Conservation (phyloP, 208 protist species). For the Trypanosoma caninum region DNA sequence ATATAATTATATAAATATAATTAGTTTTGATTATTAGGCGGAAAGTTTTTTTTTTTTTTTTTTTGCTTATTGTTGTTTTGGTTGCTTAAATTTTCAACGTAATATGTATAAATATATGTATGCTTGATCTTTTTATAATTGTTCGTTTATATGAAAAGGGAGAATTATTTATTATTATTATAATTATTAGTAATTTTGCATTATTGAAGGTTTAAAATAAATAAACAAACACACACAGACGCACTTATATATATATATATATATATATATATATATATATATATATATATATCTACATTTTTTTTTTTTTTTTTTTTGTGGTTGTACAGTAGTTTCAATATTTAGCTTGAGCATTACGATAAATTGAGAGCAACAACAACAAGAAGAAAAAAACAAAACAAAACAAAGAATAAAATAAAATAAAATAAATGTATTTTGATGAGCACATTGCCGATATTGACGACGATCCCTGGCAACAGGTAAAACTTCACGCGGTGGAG, state of each 20-base stretch:
- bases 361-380: neutral
- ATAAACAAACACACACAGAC: too few species aligned
- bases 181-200: too few species aligned
- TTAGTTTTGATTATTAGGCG: too few species aligned
- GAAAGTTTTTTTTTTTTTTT: too few species aligned
- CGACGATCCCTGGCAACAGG: constrained; percentile 1
- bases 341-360: neutral
- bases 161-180: too few species aligned
- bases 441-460: neutral
- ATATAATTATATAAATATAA: too few species aligned
- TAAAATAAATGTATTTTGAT: neutral
- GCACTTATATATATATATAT: neutral
- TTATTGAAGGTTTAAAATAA: too few species aligned
- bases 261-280: constrained; percentile 2
- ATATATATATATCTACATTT: constrained; percentile 9
- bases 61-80: too few species aligned
- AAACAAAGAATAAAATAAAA: neutral
- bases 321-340: neutral
- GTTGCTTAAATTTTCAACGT: too few species aligned
- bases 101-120: too few species aligned
- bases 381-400: neutral
- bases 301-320: constrained; percentile 7
- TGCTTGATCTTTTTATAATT: too few species aligned
- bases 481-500: neutral
- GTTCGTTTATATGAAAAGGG: too few species aligned